Base-by-base conservation (phyloP, 2,329 filamentous ascomycete genomes). In the Fonsecaea pedrosoi region DNA sequence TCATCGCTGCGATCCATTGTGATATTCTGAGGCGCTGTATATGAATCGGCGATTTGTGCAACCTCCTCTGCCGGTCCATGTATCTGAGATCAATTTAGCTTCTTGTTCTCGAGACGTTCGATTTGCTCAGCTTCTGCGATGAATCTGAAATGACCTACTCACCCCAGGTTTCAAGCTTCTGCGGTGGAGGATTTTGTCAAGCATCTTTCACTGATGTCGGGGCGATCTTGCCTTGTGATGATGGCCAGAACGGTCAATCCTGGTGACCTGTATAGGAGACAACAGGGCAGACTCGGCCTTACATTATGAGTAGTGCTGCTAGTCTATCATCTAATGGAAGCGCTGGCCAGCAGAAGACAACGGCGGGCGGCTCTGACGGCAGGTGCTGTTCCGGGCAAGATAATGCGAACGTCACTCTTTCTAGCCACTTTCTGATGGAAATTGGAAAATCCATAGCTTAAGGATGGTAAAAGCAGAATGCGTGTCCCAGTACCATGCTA, bases 131-230 rank as follows among this genome's bases (percentile, higher is more conserved):
- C 34, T 37, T 30, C n/a, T 58, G 35, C 42, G 1, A 9, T 42
- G 30, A 50, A 15, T 21, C 48, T 6, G 35, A 38, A 4, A 6
- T 7, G 35, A 38, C 21, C 10, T 58, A 42, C 55, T 58, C 2
- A 58, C 34, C 32, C 35, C 37, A 40, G 15, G 37, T 38, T 42
- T 21, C 35, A 42, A 21, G 30, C 55, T 25, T 40, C 55, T 21
- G n/a, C 55, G n/a, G n/a, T 58, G 55, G n/a, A 58, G 55, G 35
- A 58, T 58, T 40, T 34, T 58, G 15, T 42, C 55, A 58, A 58
- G 35, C 55, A 58, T 42, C n/a, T 58, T 58, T 42, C 55, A 3
- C 55, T 58, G 35, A 40, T 58, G 1, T 42, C 12, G n/a, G 34
- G 30, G 34, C 35, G 32, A 38, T 32, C 35, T 58, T 37, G 30